Percentiles rank a stretch among this genome's conserved stretches.
phyloP scores from a whole-genome alignment of 2,329 filamentous ascomycete species.

The Dichotomopilus funicola region DNA sequence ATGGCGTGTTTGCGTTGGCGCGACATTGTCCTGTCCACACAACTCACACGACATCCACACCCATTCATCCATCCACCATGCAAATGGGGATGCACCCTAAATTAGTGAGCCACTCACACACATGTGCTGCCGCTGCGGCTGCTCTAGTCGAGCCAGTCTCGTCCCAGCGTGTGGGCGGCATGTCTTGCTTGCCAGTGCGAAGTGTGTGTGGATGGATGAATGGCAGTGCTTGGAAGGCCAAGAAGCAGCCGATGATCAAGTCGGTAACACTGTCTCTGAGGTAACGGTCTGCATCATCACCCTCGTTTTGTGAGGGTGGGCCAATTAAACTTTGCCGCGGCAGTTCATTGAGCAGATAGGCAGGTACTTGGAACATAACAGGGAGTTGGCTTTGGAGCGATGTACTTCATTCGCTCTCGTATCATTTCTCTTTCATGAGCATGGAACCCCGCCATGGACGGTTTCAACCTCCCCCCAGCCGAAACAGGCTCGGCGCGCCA shows the following conservation, averaged over 20 bases:
- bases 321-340: slow-evolving; percentile 15
- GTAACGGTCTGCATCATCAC: slow-evolving; percentile 10
- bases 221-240: slow-evolving; percentile 1
- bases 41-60: neutral
- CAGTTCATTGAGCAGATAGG: neutral
- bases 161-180: no score
- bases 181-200: no score
- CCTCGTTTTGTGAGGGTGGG: slow-evolving; percentile 9
- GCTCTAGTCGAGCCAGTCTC: no score
- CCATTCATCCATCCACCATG: neutral
- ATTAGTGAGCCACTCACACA: no score
- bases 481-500: slow-evolving; percentile 14
- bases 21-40: neutral
- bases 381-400: neutral
- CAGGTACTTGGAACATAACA: no score
- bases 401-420: neutral
- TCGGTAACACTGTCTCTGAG: slow-evolving; percentile 3
- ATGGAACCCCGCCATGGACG: slow-evolving; percentile 5
- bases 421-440: neutral
- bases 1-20: no score
- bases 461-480: slow-evolving; percentile 15
- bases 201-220: neutral
- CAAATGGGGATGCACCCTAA: neutral
- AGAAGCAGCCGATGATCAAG: slow-evolving; percentile 6
- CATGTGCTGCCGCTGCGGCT: no score